A percentile compares a stretch with the other conserved stretches of the same genome.
Conservation (phyloP, 2,329 filamentous ascomycete genomes). For the Geosmithia putterillii region DNA sequence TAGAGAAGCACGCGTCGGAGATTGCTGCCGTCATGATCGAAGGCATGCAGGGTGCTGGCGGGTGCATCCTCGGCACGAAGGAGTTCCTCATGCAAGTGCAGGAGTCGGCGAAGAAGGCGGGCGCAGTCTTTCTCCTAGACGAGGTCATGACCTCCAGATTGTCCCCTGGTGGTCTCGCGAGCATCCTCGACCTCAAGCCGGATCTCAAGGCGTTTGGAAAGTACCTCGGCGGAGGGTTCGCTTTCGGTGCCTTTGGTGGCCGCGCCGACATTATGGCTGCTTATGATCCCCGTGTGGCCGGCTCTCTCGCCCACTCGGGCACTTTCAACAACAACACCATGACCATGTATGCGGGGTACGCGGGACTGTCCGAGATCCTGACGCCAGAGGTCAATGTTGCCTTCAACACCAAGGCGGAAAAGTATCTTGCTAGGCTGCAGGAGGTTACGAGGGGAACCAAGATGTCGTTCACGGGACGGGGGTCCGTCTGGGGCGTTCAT, state of each 20-base stretch:
- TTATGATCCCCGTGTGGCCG: conserved; percentile 34
- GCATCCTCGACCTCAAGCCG: conserved; percentile 30
- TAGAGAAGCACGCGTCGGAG: conserved; percentile 17
- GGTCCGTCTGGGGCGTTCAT: conserved; percentile 22
- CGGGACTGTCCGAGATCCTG: conserved; percentile 21
- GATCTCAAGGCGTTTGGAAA: conserved; percentile 56
- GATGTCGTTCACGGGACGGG: conserved; percentile 23
- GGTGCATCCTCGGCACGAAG: conserved; percentile 35
- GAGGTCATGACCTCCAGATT: conserved; percentile 61
- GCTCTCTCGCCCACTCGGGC: conserved; percentile 40
- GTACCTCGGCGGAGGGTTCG: conserved; percentile 53
- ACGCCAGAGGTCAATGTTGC: conserved; percentile 15
- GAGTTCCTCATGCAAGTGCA: conserved; percentile 42
- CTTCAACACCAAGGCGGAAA: conserved; percentile 18
- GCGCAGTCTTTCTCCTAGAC: conserved; percentile 53
- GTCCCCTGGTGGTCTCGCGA: conserved; percentile 32
- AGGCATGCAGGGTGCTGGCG: conserved; percentile 51
- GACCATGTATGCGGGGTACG: conserved; percentile 42
- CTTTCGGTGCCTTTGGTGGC: conserved; percentile 57
- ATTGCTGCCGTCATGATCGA: conserved; percentile 56
- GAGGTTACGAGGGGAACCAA: conserved; percentile 18
- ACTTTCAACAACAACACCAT: conserved; percentile 58
- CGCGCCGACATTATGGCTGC: conserved; percentile 42
- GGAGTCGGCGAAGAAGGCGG: conserved; percentile 28
- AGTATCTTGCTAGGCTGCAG: conserved; percentile 15